Evolutionary conservation across 805 yeast genomes (phyloP), one percentile per base, ranked within the genome.

Genomic region (Cyberlindnera saturnus): DNA sequence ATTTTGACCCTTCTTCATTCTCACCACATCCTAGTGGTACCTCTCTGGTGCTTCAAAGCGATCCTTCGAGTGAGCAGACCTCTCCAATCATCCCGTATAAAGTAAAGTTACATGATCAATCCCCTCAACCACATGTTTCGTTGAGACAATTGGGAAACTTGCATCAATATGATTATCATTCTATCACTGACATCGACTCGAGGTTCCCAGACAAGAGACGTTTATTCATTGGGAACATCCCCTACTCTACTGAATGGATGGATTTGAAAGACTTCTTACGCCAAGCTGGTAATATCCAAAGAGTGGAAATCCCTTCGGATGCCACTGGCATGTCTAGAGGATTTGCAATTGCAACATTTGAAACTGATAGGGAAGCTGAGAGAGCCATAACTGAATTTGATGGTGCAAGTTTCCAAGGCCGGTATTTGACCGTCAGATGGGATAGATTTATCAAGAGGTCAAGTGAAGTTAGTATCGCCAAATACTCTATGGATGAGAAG

Each of bases 311-410:
- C 17, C 68, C 71, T 4, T 30, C 35, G n/a, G 55, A 59, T 37
- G 51, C 45, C 3, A 64, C 63, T 36, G 77, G 77, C 2, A 57
- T 69, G 29, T 49, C 56, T 10, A 73, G 79, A 52, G 88, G 89
- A 2, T 82, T 78, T 64, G 88, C 87, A 1, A 72, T 82, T 38
- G 85, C 79, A 1, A 67, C 73, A 4, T 79, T 78, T 19, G 66
- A 66, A 1, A 59, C 68, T 32, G 68, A 65, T 29, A 66, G 60
- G 8, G 75, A 75, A 31, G 76, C 84, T 4, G 63, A 64, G 4
- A 63, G 64, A 34, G 68, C 80, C 14, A 79, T 82, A 36, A 61
- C 65, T 20, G 44, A 57, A 34, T 76, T 81, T 51, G 74, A 82
- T 54, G 76, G 75, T 11, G 52, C 57, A 3, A 65, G 57, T n/a